Base-by-base conservation (phyloP, 345 rosid genomes). In the Citropsis articulata region DNA sequence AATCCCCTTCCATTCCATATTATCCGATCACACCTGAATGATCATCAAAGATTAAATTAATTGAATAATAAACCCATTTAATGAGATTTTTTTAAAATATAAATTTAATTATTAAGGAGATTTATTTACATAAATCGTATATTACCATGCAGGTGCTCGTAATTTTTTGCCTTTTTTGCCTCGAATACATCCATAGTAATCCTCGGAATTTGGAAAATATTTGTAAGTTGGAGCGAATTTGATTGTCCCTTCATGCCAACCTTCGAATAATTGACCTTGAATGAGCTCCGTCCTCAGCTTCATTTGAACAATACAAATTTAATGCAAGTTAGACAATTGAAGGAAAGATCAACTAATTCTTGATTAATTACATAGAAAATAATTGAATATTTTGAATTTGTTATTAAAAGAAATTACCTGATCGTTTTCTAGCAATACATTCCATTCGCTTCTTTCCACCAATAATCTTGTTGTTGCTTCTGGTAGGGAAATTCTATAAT, bases 101-200 rank as follows among this genome's bases (percentile, higher is more conserved):
- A 53, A 53, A 5, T 16, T 53, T 53, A 53, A 53, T 16, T 5
- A 50, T 36, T 53, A 24, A 66, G 27, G 2, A 25, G 30, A 62
- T 24, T 25, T 22, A 21, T 38, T 68, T 27, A 74, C 4, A 55
- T 13, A 55, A 59, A 28, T 7, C 7, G 7, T n/a, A 14, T 56
- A 31, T 76, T 81, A 91, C 96, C 98, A 93, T 56, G 96, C 98
- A 1, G 98, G 98, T 69, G 96, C 86, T 31, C 98, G 92, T 77
- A 81, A 80, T 61, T 89, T 93, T 82, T 88, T 90, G 16, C 87
- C 85, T 60, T 87, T 88, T 70, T 82, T 77, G 72, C 86, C 80
- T 73, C 86, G 62, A 36, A 81, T 77, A 71, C 90, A 85, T 36
- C 94, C 98, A 19, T 83, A 86, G 75, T 93, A 93, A 59, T 76